Percentiles rank a stretch among this genome's conserved stretches.
These are phyloP conservation scores for Phycomyces nitens DNA, from an alignment of 192 early-diverging fungal species.

Conservation along the genomic window DNA sequence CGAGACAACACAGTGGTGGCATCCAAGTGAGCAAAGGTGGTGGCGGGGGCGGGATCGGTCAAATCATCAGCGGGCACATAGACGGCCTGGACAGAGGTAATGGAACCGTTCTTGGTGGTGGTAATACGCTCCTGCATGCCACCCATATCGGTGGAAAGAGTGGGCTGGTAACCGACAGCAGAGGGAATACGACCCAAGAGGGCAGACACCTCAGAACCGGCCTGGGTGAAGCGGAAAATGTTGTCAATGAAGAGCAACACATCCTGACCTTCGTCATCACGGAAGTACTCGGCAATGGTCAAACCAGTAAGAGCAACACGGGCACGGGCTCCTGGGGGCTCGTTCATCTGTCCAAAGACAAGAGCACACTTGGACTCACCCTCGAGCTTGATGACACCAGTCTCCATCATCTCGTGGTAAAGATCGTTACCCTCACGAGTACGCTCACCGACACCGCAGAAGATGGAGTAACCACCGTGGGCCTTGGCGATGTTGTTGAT, in stretches of 20 bases:
- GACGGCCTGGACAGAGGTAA: slow-evolving; percentile 97
- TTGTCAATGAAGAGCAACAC: slow-evolving; percentile 99
- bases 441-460: slow-evolving; percentile 98
- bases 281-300: slow-evolving; percentile 99
- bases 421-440: slow-evolving; percentile 99
- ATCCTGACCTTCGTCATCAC: slow-evolving; percentile 99
- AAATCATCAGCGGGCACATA: slow-evolving; percentile 99
- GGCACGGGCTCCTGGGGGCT: slow-evolving; percentile 98
- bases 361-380: slow-evolving; percentile 93
- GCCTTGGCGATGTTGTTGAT: slow-evolving; percentile 99
- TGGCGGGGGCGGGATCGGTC: slow-evolving; percentile 98
- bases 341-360: slow-evolving; percentile 99
- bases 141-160: slow-evolving; percentile 98
- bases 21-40: slow-evolving; percentile 98
- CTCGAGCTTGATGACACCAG: slow-evolving; percentile 94
- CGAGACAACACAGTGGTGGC: slow-evolving; percentile 99
- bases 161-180: slow-evolving; percentile 99
- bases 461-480: slow-evolving; percentile 98
- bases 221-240: slow-evolving; percentile 99
- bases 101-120: slow-evolving; percentile 99
- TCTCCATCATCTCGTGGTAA: slow-evolving; percentile 39
- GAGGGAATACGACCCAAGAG: slow-evolving; percentile 98
- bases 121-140: slow-evolving; percentile 99
- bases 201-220: slow-evolving; percentile 99
- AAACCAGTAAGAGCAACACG: slow-evolving; percentile 97